Evolutionary conservation across 169 alveolate genomes (phyloP).

Genomic region (Neospora caninum): DNA sequence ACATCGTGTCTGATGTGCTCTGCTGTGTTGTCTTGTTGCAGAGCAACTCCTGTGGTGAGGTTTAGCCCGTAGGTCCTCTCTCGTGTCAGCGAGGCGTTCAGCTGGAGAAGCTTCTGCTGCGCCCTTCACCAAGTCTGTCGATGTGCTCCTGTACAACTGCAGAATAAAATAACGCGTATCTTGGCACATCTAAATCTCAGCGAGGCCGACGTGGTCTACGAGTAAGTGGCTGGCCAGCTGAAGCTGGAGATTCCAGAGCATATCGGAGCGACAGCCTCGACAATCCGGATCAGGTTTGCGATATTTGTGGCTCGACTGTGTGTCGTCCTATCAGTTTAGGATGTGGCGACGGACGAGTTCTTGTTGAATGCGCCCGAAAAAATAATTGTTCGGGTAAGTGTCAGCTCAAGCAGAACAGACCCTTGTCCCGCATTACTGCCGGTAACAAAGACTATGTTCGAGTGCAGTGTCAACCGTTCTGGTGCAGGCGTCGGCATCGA

Average conservation of each 20-base stretch:
- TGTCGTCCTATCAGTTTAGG: constrained; percentile 41
- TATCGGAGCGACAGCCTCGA: neutral
- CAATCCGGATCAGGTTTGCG: no score
- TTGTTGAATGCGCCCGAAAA: constrained; percentile 56
- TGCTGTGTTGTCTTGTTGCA: neutral
- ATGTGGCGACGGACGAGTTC: constrained; percentile 67
- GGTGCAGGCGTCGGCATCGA: constrained; percentile 56
- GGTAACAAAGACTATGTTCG: neutral
- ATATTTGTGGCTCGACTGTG: neutral
- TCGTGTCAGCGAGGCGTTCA: neutral
- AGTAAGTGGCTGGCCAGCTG: constrained; percentile 29
- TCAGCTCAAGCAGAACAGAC: neutral
- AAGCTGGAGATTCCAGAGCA: neutral
- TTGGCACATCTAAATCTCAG: constrained; percentile 12
- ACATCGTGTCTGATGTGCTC: neutral
- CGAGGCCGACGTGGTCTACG: constrained; percentile 54
- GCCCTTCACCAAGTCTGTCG: neutral
- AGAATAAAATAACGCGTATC: constrained; percentile 38
- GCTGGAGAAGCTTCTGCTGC: neutral
- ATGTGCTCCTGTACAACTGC: neutral
- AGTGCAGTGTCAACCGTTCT: neutral
- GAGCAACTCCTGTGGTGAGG: constrained; percentile 26
- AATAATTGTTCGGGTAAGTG: constrained; percentile 40
- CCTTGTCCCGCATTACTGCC: no score
- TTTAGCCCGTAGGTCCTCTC: neutral